Percentiles rank a stretch among this genome's conserved stretches.
Conservation (phyloP, 2,329 filamentous ascomycete species). For the Incumbomyces delicatus region DNA sequence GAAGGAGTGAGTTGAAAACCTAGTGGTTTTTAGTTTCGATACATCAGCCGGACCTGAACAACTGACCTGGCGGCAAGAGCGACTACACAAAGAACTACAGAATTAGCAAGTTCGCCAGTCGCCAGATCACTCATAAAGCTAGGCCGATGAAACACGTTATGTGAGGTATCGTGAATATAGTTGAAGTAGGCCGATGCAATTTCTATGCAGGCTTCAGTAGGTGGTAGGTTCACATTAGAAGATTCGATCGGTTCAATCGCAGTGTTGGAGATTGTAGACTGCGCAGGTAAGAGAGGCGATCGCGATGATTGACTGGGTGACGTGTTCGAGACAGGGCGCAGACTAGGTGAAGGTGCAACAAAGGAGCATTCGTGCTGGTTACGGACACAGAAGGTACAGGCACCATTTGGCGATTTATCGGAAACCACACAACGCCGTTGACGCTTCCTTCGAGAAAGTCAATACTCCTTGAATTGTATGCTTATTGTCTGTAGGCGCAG, state of each 20-base stretch:
- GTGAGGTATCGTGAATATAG: constrained; percentile 17
- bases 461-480: too few species aligned
- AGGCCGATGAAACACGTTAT: constrained; percentile 16
- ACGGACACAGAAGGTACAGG: constrained; percentile 12
- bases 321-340: neutral
- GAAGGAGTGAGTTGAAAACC: constrained; percentile 10
- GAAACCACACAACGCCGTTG: constrained; percentile 11
- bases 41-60: too few species aligned
- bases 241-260: neutral
- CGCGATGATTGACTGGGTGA: neutral
- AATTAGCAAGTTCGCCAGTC: constrained; percentile 5
- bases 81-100: constrained; percentile 1
- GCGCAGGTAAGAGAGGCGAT: neutral
- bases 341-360: neutral
- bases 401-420: neutral
- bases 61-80: neutral
- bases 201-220: constrained; percentile 12
- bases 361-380: constrained; percentile 12
- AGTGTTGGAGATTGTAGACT: neutral
- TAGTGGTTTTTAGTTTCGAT: too few species aligned
- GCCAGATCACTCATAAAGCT: constrained; percentile 14
- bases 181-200: constrained; percentile 16
- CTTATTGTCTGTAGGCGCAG: neutral
- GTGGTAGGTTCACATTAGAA: constrained; percentile 7
- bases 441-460: neutral